phyloP scores from a whole-genome alignment of 1,284 basidiomycete genomes.

The Ceratobasidium theobromae region DNA sequence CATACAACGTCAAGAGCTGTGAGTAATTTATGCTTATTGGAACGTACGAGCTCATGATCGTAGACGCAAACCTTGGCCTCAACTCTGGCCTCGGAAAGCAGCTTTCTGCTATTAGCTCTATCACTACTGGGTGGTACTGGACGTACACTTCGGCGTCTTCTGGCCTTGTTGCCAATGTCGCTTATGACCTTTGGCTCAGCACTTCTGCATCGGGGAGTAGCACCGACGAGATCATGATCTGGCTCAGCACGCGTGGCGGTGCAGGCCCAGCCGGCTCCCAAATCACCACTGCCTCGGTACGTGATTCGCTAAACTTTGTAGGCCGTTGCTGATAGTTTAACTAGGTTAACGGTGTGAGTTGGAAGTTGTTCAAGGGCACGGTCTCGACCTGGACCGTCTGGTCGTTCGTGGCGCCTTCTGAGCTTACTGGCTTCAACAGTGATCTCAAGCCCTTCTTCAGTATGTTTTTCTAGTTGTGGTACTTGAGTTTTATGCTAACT shows the following conservation, averaged over 20 bases:
- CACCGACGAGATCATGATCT: constrained; percentile 41
- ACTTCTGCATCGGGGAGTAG: constrained; percentile 41
- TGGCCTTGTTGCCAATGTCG: constrained; percentile 45
- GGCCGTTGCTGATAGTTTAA: neutral
- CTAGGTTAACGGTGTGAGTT: constrained; percentile 33
- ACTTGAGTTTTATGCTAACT: constrained; percentile 34
- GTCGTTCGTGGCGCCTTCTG: constrained; percentile 39
- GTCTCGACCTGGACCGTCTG: constrained; percentile 46
- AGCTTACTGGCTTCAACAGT: constrained; percentile 44
- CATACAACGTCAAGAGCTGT: constrained; percentile 36
- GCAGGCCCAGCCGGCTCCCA: constrained; percentile 44
- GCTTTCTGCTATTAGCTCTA: constrained; percentile 42
- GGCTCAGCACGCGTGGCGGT: constrained; percentile 43
- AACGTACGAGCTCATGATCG: too few species aligned
- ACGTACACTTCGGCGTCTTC: constrained; percentile 44
- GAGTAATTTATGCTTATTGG: neutral
- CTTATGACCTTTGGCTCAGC: constrained; percentile 47
- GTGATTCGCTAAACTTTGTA: neutral
- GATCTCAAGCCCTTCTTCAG: constrained; percentile 46
- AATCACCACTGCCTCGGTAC: constrained; percentile 40
- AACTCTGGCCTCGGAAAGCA: constrained; percentile 40
- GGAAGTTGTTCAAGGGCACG: constrained; percentile 44
- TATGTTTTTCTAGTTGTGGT: constrained; percentile 20
- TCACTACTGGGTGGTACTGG: constrained; percentile 45
- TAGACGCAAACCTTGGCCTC: constrained; percentile 32